Evolutionary conservation across 2,329 filamentous ascomycete genomes (phyloP).

Genomic region (Hypoxylon sp.): DNA sequence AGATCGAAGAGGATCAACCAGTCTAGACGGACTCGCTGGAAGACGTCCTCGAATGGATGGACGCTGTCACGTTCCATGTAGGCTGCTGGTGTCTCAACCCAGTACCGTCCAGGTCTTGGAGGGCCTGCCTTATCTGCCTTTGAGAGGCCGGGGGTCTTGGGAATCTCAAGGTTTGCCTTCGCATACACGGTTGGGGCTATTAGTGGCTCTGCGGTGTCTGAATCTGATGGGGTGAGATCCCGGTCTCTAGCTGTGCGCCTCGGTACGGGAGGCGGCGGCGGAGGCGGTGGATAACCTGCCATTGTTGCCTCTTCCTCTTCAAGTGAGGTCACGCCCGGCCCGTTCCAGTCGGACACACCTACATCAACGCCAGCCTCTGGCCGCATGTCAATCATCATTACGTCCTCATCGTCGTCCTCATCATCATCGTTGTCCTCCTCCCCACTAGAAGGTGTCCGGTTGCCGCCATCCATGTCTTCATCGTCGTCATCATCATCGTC

Average conservation of each 20-base stretch:
- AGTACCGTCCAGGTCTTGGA: constrained; percentile 82
- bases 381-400: constrained; percentile 70
- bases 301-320: constrained; percentile 84
- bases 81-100: constrained; percentile 83
- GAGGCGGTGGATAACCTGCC: constrained; percentile 78
- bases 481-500: constrained; percentile 67
- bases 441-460: constrained; percentile 55
- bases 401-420: constrained; percentile 70
- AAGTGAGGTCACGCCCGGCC: constrained; percentile 73
- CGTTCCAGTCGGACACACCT: constrained; percentile 65
- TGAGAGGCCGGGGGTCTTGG: constrained; percentile 79
- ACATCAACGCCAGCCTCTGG: constrained; percentile 61
- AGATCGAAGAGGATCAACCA: constrained; percentile 96
- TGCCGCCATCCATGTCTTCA: constrained; percentile 57
- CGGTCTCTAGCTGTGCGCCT: constrained; percentile 66
- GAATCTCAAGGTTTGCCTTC: constrained; percentile 79
- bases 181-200: constrained; percentile 73
- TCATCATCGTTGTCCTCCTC: constrained; percentile 75
- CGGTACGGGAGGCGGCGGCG: constrained; percentile 70
- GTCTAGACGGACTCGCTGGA: constrained; percentile 89
- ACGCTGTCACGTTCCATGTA: constrained; percentile 75
- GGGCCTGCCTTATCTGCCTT: constrained; percentile 61
- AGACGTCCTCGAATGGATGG: constrained; percentile 86
- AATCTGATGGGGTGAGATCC: constrained; percentile 78
- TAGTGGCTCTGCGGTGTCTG: constrained; percentile 77